phyloP scores from a whole-genome alignment of 441 rosid genomes.

The Gossypium davidsonii region DNA sequence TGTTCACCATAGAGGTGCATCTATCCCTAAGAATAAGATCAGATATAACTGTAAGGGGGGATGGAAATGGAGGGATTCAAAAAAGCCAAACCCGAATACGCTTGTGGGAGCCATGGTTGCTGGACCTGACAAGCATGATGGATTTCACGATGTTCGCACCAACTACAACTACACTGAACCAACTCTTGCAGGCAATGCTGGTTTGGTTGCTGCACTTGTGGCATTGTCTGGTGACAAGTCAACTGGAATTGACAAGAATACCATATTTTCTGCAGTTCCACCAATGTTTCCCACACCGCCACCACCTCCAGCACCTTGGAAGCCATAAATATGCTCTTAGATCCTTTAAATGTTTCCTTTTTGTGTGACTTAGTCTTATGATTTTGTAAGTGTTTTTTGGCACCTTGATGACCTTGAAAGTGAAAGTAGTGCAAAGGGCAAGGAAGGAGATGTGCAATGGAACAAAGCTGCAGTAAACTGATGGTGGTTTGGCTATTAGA shows the following conservation, averaged over 20 bases:
- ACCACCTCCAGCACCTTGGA: conserved; percentile 98
- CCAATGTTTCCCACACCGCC: conserved; percentile 91
- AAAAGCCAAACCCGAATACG: conserved; percentile 67
- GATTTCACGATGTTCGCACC: conserved; percentile 70
- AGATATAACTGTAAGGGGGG: conserved; percentile 84
- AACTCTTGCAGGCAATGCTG: conserved; percentile 89
- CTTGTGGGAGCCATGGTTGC: conserved; percentile 95
- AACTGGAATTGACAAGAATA: conserved; percentile 66
- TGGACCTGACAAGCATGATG: conserved; percentile 82
- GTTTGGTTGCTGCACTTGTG: conserved; percentile 83
- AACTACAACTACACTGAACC: conserved; percentile 95
- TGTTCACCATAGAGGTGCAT: conserved; percentile 88
- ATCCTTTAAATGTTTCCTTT: background rate
- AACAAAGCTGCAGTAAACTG: background rate
- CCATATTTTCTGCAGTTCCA: conserved; percentile 84
- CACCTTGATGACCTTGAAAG: conserved; percentile 16
- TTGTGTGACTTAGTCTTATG: conserved; percentile 26
- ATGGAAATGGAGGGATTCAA: conserved; percentile 73
- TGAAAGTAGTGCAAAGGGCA: conserved; percentile 4
- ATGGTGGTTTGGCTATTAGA: background rate
- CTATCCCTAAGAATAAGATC: conserved; percentile 72
- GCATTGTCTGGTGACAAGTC: conserved; percentile 64
- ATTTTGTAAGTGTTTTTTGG: conserved; percentile 26
- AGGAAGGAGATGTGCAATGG: conserved; percentile 4
- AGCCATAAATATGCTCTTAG: conserved; percentile 43